phyloP scores from a whole-genome alignment of 148 eudicot species.

The Chenopodium album region DNA sequence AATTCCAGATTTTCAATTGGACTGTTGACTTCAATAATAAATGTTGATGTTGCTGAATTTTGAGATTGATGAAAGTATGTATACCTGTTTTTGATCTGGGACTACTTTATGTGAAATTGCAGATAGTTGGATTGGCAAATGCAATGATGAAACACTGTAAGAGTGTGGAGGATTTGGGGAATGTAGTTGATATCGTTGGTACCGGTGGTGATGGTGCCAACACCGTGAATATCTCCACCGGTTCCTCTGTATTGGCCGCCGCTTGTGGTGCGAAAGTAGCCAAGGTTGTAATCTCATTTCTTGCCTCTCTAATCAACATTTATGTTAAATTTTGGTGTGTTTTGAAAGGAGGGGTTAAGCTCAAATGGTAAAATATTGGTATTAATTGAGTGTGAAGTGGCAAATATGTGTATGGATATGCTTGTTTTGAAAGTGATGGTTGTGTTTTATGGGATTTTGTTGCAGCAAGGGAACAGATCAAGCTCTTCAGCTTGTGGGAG shows the following conservation, averaged over 20 bases:
- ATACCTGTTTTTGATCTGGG: slow-evolving; percentile 11
- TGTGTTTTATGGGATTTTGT: slow-evolving; percentile 9
- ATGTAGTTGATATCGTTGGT: slow-evolving; percentile 93
- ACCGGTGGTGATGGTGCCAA: slow-evolving; percentile 99
- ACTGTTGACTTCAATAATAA: neutral
- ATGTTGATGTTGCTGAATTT: no score
- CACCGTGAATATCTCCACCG: slow-evolving; percentile 94
- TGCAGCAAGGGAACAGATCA: slow-evolving; percentile 96
- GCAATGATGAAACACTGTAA: slow-evolving; percentile 80
- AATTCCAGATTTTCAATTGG: neutral
- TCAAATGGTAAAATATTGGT: neutral
- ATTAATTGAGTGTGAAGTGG: neutral
- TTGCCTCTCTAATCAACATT: neutral
- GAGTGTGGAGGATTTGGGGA: slow-evolving; percentile 66
- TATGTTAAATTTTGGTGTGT: neutral
- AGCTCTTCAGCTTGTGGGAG: slow-evolving; percentile 99
- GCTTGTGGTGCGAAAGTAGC: slow-evolving; percentile 99
- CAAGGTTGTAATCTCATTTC: slow-evolving; percentile 48
- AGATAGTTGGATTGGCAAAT: slow-evolving; percentile 96
- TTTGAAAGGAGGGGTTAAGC: neutral
- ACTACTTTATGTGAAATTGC: slow-evolving; percentile 10
- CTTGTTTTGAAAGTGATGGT: neutral
- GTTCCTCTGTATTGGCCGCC: slow-evolving; percentile 88
- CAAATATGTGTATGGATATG: neutral
- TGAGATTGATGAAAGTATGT: slow-evolving; percentile 2